phyloP scores from a whole-genome alignment of 176 grass and related monocot species.

The Triticum dicoccoides region DNA sequence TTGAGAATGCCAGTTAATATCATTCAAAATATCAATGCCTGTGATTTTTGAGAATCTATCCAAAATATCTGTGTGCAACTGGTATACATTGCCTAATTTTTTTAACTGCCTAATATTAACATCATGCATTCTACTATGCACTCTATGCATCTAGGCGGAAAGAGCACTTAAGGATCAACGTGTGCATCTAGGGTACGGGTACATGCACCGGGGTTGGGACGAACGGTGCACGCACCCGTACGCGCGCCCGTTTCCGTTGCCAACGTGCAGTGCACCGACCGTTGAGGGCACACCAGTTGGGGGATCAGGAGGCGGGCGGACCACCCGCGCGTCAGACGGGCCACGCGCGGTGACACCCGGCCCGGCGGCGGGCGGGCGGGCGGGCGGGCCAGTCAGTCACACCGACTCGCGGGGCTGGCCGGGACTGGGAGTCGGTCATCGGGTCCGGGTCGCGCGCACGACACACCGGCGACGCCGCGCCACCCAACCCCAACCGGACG shows the following conservation, averaged over 20 bases:
- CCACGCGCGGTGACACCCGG: background rate
- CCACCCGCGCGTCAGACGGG: background rate
- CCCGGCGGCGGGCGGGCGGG: background rate
- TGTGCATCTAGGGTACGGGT: background rate
- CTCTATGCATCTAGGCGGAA: no score
- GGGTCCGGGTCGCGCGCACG: background rate
- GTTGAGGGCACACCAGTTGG: background rate
- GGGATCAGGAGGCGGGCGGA: background rate
- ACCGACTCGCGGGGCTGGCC: no score
- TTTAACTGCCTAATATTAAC: no score
- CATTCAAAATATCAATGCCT: no score
- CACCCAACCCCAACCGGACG: background rate
- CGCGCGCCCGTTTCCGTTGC: background rate
- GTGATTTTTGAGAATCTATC: no score
- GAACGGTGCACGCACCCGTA: conserved; percentile 15
- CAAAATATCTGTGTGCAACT: no score
- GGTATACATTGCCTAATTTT: no score
- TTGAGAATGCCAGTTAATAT: no score
- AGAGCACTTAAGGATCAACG: background rate
- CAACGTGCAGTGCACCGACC: conserved; percentile 26
- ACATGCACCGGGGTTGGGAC: background rate
- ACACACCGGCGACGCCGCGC: background rate
- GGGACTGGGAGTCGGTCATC: background rate
- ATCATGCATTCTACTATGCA: no score
- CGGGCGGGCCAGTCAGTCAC: background rate